Conservation (phyloP, 148 eudicot genomes). For the Camellia japonica region DNA sequence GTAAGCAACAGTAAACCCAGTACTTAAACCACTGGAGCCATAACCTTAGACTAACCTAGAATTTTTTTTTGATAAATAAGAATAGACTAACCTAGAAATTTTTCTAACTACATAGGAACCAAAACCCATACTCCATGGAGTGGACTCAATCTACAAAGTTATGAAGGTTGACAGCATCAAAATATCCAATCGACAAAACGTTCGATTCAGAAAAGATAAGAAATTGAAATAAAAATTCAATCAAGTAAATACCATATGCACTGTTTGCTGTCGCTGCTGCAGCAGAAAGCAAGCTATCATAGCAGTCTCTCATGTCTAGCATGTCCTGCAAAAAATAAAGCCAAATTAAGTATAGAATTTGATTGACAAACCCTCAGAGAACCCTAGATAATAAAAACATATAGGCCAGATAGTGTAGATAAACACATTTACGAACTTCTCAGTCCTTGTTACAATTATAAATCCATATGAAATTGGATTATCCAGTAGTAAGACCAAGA, state of each 20-base stretch:
- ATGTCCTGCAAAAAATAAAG: slow-evolving; percentile 49
- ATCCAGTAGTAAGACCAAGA: too few species aligned
- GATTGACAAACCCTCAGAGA: not conserved
- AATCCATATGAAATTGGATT: too few species aligned
- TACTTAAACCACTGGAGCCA: not conserved
- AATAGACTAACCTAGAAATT: slow-evolving; percentile 5
- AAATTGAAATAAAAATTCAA: not conserved
- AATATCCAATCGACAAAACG: not conserved
- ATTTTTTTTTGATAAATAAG: not conserved
- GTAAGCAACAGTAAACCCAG: not conserved
- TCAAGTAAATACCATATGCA: slow-evolving; percentile 58
- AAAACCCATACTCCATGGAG: not conserved
- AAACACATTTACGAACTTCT: too few species aligned
- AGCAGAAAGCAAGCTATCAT: slow-evolving; percentile 83
- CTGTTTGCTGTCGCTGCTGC: slow-evolving; percentile 82
- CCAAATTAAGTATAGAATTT: not conserved
- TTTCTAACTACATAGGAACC: not conserved
- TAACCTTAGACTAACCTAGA: not conserved
- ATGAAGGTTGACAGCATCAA: not conserved
- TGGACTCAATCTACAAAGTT: not conserved
- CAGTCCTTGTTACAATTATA: too few species aligned
- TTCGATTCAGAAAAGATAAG: not conserved
- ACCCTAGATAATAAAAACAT: not conserved
- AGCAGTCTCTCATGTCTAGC: slow-evolving; percentile 87
- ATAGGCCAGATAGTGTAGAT: too few species aligned